phyloP scores from a whole-genome alignment of 108 stramenopile genomes.

The Pseudonitzschia pungens region DNA sequence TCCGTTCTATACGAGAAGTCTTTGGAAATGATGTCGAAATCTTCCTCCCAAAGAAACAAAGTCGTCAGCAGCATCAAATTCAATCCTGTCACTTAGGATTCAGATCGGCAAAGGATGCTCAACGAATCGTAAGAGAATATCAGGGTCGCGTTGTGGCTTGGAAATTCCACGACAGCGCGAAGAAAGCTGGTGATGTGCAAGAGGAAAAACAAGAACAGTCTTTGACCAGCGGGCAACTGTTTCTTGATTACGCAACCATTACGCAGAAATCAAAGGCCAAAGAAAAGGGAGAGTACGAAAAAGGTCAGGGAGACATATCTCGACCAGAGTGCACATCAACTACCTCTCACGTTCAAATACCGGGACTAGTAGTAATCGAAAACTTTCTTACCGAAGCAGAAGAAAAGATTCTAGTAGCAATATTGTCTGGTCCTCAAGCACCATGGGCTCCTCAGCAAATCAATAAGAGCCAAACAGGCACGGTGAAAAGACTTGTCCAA shows the following conservation, averaged over 20 bases:
- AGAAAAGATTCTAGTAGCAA: conserved; percentile 72
- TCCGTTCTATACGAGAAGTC: conserved; percentile 37
- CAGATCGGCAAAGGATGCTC: conserved; percentile 49
- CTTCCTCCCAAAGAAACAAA: conserved; percentile 36
- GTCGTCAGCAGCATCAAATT: background rate
- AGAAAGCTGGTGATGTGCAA: background rate
- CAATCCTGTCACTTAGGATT: conserved; percentile 54
- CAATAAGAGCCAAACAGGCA: conserved; percentile 56
- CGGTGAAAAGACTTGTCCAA: conserved; percentile 74
- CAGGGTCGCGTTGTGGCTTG: conserved; percentile 55
- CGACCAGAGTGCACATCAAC: conserved; percentile 82
- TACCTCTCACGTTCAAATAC: conserved; percentile 59
- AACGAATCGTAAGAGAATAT: conserved; percentile 44
- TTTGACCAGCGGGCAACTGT: conserved; percentile 54
- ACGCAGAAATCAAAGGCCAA: conserved; percentile 43
- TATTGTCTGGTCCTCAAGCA: conserved; percentile 75
- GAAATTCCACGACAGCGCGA: conserved; percentile 14
- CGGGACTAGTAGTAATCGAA: conserved; percentile 61
- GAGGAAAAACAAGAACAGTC: background rate
- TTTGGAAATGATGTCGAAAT: conserved; percentile 52
- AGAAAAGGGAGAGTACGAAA: conserved; percentile 29
- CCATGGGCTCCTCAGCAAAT: conserved; percentile 82
- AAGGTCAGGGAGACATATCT: conserved; percentile 50
- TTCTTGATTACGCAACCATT: conserved; percentile 74
- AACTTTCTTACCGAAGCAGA: conserved; percentile 61